phyloP scores from a whole-genome alignment of 2,329 filamentous ascomycete species.

The Fusarium devonianum region DNA sequence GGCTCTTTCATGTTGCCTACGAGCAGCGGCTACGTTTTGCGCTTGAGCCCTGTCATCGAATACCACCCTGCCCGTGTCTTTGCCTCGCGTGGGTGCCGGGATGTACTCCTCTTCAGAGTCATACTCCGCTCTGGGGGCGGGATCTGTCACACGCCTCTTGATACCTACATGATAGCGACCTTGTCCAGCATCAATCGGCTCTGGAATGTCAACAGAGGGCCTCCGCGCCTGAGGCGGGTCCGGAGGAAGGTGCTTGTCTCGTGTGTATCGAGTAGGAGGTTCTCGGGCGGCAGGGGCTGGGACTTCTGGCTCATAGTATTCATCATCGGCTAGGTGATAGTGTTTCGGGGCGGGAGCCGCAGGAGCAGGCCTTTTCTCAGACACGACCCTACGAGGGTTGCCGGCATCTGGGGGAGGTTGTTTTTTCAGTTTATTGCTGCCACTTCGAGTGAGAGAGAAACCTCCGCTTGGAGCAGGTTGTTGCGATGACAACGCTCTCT shows the following conservation, averaged over 20 bases:
- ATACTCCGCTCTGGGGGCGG: slow-evolving; percentile 38
- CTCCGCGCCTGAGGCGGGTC: slow-evolving; percentile 33
- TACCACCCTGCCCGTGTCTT: slow-evolving; percentile 19
- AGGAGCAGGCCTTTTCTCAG: slow-evolving; percentile 46
- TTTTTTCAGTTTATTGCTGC: slow-evolving; percentile 67
- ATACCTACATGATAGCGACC: slow-evolving; percentile 27
- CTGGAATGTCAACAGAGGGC: too few species aligned
- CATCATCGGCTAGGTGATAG: slow-evolving; percentile 12
- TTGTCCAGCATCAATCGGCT: slow-evolving; percentile 22
- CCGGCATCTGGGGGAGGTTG: slow-evolving; percentile 62
- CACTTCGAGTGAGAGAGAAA: slow-evolving; percentile 54
- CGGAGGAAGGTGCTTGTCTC: slow-evolving; percentile 46
- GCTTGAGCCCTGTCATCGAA: slow-evolving; percentile 12
- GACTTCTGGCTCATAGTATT: slow-evolving; percentile 30
- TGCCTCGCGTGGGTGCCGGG: slow-evolving; percentile 34
- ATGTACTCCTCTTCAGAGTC: slow-evolving; percentile 41
- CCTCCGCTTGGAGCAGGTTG: slow-evolving; percentile 44
- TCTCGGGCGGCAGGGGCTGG: slow-evolving; percentile 25
- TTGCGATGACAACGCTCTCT: slow-evolving; percentile 39
- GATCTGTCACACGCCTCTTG: slow-evolving; percentile 44
- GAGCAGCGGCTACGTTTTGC: slow-evolving; percentile 26
- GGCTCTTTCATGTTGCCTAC: slow-evolving; percentile 40
- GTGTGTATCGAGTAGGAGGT: slow-evolving; percentile 40
- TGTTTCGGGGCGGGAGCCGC: slow-evolving; percentile 10
- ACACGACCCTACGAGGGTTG: slow-evolving; percentile 53